These are phyloP conservation scores for Volvox reticuliferus DNA, from an alignment of 139 green algal species.

Conservation along the genomic window DNA sequence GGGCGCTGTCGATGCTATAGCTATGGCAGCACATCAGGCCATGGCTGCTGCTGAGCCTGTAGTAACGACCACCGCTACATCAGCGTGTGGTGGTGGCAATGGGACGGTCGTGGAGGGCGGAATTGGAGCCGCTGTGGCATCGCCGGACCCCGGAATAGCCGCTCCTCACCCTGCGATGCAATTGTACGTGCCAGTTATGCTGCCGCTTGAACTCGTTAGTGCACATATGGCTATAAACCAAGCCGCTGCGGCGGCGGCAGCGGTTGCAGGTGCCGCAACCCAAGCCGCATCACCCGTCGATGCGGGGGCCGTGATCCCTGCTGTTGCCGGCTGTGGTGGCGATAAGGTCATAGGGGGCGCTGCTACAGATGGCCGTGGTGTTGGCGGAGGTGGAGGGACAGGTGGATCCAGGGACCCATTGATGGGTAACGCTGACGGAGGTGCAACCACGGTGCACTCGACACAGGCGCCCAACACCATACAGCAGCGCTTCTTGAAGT, in stretches of 20 bases:
- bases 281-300: not conserved
- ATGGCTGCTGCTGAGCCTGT: not conserved
- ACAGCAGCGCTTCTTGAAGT: slow-evolving; percentile 26
- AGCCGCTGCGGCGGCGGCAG: not conserved
- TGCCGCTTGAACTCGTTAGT: slow-evolving; percentile 12
- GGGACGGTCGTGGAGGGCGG: not conserved
- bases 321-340: not conserved
- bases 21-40: not conserved
- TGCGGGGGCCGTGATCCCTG: not conserved
- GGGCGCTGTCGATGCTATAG: not conserved
- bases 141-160: not conserved
- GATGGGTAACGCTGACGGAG: not conserved
- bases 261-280: not conserved
- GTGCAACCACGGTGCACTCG: not conserved
- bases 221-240: slow-evolving; percentile 18
- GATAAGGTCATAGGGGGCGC: not conserved
- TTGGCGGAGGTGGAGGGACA: not conserved
- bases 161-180: not conserved
- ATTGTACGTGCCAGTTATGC: slow-evolving; percentile 19
- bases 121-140: not conserved
- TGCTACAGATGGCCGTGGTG: not conserved
- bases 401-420: not conserved
- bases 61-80: not conserved
- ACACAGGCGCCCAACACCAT: slow-evolving; percentile 19
- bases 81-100: not conserved